These are phyloP conservation scores for Symbiodinium natans DNA, from an alignment of 73 alveolate species.

Conservation along the genomic window DNA sequence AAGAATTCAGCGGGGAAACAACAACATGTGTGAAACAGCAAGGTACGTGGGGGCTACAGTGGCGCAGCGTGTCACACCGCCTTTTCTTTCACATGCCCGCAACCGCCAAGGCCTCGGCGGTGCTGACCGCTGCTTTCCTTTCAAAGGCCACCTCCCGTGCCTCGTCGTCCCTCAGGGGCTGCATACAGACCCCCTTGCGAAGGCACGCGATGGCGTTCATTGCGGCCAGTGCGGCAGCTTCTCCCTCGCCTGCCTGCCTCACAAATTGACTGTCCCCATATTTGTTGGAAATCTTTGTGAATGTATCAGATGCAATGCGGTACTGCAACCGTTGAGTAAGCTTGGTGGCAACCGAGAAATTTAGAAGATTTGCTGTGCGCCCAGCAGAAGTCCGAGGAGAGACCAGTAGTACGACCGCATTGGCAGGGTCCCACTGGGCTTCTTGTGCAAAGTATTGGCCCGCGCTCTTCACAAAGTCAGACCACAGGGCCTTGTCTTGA, in stretches of 20 bases:
- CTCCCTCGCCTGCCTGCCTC: conserved; percentile 25
- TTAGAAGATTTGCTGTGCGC: conserved; percentile 55
- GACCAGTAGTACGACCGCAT: conserved; percentile 72
- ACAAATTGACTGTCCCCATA: conserved; percentile 47
- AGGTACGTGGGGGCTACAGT: no score
- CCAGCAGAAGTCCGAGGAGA: conserved; percentile 51
- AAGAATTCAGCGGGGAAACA: no score
- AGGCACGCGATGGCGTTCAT: conserved; percentile 62
- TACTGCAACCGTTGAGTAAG: conserved; percentile 54
- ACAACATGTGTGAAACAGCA: no score
- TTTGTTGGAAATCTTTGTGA: conserved; percentile 40
- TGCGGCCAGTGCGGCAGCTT: conserved; percentile 72
- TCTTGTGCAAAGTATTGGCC: conserved; percentile 47
- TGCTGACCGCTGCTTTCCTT: conserved; percentile 41
- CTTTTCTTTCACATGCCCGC: conserved; percentile 25
- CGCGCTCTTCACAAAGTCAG: conserved; percentile 30
- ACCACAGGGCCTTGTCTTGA: conserved; percentile 40
- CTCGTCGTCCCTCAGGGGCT: conserved; percentile 56
- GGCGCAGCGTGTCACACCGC: no score
- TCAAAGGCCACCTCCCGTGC: conserved; percentile 27
- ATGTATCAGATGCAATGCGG: conserved; percentile 68
- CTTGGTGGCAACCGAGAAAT: conserved; percentile 73
- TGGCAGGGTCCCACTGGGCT: conserved; percentile 30
- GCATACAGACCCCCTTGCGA: conserved; percentile 76
- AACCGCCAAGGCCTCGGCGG: conserved; percentile 35